Base-by-base conservation (phyloP, 306 rosid species). In the Astragalus membranaceus region DNA sequence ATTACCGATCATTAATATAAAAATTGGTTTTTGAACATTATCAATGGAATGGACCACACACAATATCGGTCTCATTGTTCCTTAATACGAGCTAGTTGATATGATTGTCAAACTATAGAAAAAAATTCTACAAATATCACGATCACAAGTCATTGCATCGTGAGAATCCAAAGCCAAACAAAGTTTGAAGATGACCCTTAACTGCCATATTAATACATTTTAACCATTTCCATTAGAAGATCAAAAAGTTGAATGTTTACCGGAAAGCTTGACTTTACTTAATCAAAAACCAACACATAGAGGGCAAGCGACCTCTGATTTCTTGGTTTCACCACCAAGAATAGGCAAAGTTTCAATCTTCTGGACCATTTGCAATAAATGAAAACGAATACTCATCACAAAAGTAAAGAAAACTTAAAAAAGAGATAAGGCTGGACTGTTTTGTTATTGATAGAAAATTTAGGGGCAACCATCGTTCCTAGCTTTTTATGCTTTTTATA, bases 171-270 rank as follows among this genome's bases (percentile, higher is more conserved):
- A 79, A 60, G 80, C 78, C 77, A 75, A 86, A 33, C 53, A 74
- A 72, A 64, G 80, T 75, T 3, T 68, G 92, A 84, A 75, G 81
- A 70, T 5, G 95, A 88, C 86, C 67, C 74, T 84, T 84, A 81
- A 83, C 89, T 76, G 78, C 85, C 82, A 57, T 41, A 72, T 75
- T 75, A 60, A 64, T 61, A 74, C 81, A 44, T 57, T 61, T 30
- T 7, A 65, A 50, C 83, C 69, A 61, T 47, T 64, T 35, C 60
- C 63, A 70, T 36, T 63, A 39, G 65, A 62, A 32, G 44, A 14
- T 53, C 58, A 53, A 76, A 66, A 29, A 41, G 57, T 77, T 74
- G 74, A 69, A 60, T 75, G 74, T 64, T 75, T 36, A 80, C 69
- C 51, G 66, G 67, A 70, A 80, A 80, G 67, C 64, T 81, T 73